These are phyloP conservation scores for Leccinum ochraceum DNA, from an alignment of 768 basidiomycete species.

Conservation along the genomic window DNA sequence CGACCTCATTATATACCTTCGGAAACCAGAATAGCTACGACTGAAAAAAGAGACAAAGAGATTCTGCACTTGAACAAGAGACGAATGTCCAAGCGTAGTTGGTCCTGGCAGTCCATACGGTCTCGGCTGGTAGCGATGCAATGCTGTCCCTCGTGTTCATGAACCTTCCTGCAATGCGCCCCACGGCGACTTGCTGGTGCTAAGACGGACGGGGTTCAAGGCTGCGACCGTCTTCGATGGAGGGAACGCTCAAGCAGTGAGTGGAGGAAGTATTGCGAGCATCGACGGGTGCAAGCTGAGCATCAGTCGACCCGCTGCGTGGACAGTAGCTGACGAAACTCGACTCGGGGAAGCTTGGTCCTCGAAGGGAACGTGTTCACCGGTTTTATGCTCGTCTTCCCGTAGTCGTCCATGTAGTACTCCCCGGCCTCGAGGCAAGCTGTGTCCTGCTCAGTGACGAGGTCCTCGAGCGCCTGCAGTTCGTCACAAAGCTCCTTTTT, in stretches of 20 bases:
- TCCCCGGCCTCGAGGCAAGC: too few species aligned
- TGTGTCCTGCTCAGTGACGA: too few species aligned
- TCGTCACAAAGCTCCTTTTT: background rate
- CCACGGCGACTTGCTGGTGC: too few species aligned
- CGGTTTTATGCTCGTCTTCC: slow-evolving; percentile 37
- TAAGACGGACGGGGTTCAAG: too few species aligned
- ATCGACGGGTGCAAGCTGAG: background rate
- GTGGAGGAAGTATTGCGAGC: slow-evolving; percentile 6
- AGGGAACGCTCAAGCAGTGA: background rate
- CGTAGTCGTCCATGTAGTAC: slow-evolving; percentile 34
- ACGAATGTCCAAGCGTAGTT: slow-evolving; percentile 33
- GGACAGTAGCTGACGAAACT: background rate
- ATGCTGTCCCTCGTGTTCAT: too few species aligned
- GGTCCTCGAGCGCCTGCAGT: background rate
- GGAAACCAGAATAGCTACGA: slow-evolving; percentile 93
- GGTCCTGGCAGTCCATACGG: too few species aligned
- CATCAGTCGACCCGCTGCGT: slow-evolving; percentile 25
- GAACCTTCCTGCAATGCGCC: too few species aligned
- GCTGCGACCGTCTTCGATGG: slow-evolving; percentile 20
- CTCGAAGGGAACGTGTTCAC: slow-evolving; percentile 31
- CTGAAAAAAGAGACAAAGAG: slow-evolving; percentile 76
- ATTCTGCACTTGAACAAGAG: slow-evolving; percentile 85
- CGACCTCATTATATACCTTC: slow-evolving; percentile 68
- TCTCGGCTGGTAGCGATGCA: too few species aligned
- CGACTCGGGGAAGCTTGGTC: background rate